Conservation (phyloP, 1,139 yeast genomes). For the Geotrichum bryndzae region DNA sequence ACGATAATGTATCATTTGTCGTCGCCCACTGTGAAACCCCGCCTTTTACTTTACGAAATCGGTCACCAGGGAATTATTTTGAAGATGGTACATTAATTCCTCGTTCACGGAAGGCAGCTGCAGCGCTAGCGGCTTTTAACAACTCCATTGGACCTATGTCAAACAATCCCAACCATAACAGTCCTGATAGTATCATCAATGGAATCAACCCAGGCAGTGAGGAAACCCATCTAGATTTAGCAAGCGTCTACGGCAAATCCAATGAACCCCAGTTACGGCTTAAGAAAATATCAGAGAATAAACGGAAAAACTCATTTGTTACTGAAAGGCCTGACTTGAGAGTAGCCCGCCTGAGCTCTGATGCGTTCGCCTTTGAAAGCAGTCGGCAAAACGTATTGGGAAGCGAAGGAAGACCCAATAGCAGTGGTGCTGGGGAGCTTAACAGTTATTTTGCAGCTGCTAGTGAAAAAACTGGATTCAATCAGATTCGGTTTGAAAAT, state of each 20-base stretch:
- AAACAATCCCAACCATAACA: background rate
- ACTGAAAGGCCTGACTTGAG: constrained; percentile 14
- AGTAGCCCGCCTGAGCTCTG: constrained; percentile 3
- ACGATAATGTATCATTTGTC: constrained; percentile 13
- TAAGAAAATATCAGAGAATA: background rate
- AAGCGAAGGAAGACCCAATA: background rate
- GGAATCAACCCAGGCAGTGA: background rate
- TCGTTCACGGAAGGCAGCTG: constrained; percentile 7
- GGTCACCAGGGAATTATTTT: constrained; percentile 16
- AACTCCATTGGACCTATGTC: background rate
- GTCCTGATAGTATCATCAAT: background rate
- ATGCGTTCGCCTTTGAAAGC: background rate
- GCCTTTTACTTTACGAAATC: constrained; percentile 13
- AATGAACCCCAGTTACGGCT: background rate
- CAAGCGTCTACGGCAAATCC: background rate
- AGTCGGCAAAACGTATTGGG: background rate
- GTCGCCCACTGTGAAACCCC: constrained; percentile 17
- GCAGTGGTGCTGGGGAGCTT: background rate
- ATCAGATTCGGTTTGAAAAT: constrained; percentile 4
- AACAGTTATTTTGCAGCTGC: background rate
- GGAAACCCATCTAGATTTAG: background rate
- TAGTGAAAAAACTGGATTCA: background rate
- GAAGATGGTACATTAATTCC: constrained; percentile 16
- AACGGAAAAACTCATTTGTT: constrained; percentile 11
- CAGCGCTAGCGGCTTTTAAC: background rate